Base-by-base conservation (phyloP, 2,329 filamentous ascomycete species). In the Paraphoma chrysanthemicola region DNA sequence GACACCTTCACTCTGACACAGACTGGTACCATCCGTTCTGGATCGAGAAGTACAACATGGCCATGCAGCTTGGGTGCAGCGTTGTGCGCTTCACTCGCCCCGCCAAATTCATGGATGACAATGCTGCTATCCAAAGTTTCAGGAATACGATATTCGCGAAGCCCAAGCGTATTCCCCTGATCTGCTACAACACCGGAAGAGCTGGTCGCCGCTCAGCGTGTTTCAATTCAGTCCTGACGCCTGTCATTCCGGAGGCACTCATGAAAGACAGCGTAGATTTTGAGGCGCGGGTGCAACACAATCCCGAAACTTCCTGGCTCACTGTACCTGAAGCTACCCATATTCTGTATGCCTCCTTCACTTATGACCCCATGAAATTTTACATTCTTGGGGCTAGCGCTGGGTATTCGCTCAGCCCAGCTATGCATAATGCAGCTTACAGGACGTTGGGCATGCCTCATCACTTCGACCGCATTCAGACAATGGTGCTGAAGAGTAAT, bases 351-450 rank as follows among this genome's bases (percentile, higher is more conserved):
- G 81, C 86, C 4, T 87, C 85, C 1, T 90, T 89, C 54, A 80
- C 89, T 3, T 85, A 87, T 46, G 87, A 91, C 42, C 83, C 87
- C 0, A 86, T 92, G 81, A 86, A 88, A 46, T 86, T 90, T 53
- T 90, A 89, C 62, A 87, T 92, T 30, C 85, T 92, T 45, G 90
- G 90, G n/a, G 87, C 85, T 47, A 88, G 88, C 52, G 87, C 90
- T n/a, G 85, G 83, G 39, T 91, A 90, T 77, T 91, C 88, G 69
- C 73, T 92, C 53, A 92, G 90, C 0, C 90, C 90, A 0, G 87
- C 87, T 4, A 92, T 93, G 88, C 90, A 93, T 72, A 90, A 87
- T 49, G 82, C 88, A 2, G 90, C 90, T 1, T 86, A 90, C 54
- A 80, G 82, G 56, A 84, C 83, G 23, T 86, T 86, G 60, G 90